Conservation (phyloP, 2,329 filamentous ascomycete species). For the Pyrenophora tritici-repentis region DNA sequence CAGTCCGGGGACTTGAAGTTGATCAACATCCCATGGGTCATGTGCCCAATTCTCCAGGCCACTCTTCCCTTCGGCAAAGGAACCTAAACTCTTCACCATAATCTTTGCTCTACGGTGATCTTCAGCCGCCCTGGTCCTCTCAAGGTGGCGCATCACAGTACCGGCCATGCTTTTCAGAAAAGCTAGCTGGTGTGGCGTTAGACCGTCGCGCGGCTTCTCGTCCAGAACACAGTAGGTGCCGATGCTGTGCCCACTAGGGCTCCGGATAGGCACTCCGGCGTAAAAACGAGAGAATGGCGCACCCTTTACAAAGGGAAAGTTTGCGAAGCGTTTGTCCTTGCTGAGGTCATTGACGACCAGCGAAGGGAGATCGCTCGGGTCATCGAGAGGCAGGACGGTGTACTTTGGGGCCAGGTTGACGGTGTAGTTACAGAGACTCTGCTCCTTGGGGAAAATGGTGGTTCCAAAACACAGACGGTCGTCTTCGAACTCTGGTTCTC, state of each 20-base stretch:
- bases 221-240: conserved; percentile 66
- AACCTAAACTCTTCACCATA: conserved; percentile 54
- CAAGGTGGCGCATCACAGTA: conserved; percentile 65
- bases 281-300: conserved; percentile 54
- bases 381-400: conserved; percentile 21
- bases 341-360: conserved; percentile 42
- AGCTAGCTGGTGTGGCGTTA: conserved; percentile 55
- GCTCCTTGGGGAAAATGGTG: conserved; percentile 39
- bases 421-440: conserved; percentile 43
- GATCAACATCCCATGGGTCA: conserved; percentile 37
- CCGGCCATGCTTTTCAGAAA: conserved; percentile 62
- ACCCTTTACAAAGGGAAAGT: conserved; percentile 39
- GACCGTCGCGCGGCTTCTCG: conserved; percentile 57
- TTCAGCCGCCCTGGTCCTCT: conserved; percentile 58
- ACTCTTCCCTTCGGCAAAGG: conserved; percentile 46
- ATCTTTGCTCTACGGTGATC: conserved; percentile 60
- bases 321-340: conserved; percentile 47
- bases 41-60: conserved; percentile 42
- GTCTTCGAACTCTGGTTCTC: conserved; percentile 29
- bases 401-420: conserved; percentile 35
- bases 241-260: conserved; percentile 61
- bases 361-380: conserved; percentile 27
- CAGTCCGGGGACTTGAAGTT: conserved; percentile 10
- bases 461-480: conserved; percentile 44
- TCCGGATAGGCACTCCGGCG: conserved; percentile 65